A percentile compares a stretch with the other conserved stretches of the same genome.
Evolutionary conservation across 106 monocot species (phyloP).

Genomic region (Dendrobium catenatum): DNA sequence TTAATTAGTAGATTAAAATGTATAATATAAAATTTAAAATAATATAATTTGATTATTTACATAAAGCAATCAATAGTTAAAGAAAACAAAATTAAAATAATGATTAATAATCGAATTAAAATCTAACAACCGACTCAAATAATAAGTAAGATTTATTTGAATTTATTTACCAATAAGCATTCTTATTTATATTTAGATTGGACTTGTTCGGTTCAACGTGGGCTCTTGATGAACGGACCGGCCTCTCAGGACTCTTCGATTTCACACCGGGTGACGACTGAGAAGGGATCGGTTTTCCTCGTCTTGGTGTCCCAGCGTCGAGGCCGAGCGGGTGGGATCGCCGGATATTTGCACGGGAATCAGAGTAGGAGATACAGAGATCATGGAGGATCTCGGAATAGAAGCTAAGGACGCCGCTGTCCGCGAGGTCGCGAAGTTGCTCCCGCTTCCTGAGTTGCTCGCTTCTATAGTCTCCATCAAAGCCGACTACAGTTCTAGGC

Average conservation of each 20-base stretch:
- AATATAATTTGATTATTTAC: too few species aligned
- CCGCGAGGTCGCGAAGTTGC: constrained; percentile 88
- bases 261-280: too few species aligned
- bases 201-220: neutral
- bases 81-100: too few species aligned
- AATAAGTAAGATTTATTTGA: too few species aligned
- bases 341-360: neutral
- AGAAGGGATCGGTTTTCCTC: neutral
- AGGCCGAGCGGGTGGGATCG: neutral
- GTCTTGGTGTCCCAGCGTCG: neutral
- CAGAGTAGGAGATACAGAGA: constrained; percentile 1
- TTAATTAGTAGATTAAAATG: too few species aligned
- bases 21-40: too few species aligned
- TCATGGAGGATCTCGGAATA: constrained; percentile 88
- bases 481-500: constrained; percentile 83
- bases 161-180: too few species aligned
- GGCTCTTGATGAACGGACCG: neutral
- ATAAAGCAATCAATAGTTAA: too few species aligned
- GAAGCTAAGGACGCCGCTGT: constrained; percentile 90
- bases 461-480: constrained; percentile 83
- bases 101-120: too few species aligned
- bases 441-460: constrained; percentile 72
- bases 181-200: neutral
- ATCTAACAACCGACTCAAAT: too few species aligned
- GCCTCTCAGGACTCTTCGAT: too few species aligned